phyloP scores from a whole-genome alignment of 768 basidiomycete species.

The Termitomyces sp. region DNA sequence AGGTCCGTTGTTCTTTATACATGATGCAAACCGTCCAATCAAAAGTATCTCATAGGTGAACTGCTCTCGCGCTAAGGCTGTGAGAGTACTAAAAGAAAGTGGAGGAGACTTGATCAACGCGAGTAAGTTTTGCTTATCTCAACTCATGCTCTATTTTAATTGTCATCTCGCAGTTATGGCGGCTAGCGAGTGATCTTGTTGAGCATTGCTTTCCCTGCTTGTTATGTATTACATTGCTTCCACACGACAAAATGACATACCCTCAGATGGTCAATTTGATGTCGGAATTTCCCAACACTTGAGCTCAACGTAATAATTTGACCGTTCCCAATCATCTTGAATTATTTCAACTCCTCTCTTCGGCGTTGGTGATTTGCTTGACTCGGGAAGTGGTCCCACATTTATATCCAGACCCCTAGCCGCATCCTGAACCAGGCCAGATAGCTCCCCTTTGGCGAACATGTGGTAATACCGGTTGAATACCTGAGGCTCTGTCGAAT shows the following conservation, averaged over 20 bases:
- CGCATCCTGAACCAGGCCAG: conserved; percentile 54
- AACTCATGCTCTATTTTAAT: neutral
- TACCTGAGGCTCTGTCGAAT: conserved; percentile 31
- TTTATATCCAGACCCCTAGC: conserved; percentile 49
- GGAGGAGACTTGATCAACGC: conserved; percentile 96
- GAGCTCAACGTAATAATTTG: conserved; percentile 83
- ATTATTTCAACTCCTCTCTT: conserved; percentile 56
- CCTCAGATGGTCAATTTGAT: conserved; percentile 9
- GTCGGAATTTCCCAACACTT: conserved; percentile 45
- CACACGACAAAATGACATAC: conserved; percentile 14
- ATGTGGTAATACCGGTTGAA: conserved; percentile 96
- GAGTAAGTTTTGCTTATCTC: conserved; percentile 52
- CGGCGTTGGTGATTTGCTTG: conserved; percentile 11
- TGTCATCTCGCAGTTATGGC: conserved; percentile 69
- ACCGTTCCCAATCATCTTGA: conserved; percentile 80
- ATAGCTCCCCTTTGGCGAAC: conserved; percentile 80
- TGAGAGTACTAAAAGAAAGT: conserved; percentile 83
- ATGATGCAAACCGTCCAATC: neutral
- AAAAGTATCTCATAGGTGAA: conserved; percentile 50
- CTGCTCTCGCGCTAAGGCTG: conserved; percentile 90
- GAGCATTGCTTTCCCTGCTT: conserved; percentile 14
- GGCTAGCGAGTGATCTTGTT: conserved; percentile 68
- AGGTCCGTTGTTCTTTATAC: conserved; percentile 19
- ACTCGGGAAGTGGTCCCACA: conserved; percentile 32
- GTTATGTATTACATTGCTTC: conserved; percentile 26